Conservation (phyloP, 2,329 filamentous ascomycete genomes). For the Colletotrichum shisoi region DNA sequence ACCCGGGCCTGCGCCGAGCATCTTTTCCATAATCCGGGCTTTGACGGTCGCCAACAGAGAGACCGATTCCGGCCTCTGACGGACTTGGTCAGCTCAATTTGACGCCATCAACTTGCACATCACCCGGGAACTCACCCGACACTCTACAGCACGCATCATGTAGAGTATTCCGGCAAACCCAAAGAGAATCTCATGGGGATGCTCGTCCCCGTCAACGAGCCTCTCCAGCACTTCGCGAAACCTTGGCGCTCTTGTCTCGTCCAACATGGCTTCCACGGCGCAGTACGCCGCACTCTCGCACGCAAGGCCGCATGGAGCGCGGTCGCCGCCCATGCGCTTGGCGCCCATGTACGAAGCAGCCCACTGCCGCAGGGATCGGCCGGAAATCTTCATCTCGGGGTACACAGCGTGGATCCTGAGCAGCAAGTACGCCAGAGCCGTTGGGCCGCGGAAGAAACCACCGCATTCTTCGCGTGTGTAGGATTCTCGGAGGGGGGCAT, state of each 20-base stretch:
- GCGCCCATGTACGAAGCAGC: slow-evolving; percentile 57
- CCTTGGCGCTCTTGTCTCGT: slow-evolving; percentile 50
- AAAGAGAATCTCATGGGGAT: slow-evolving; percentile 68
- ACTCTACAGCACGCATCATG: slow-evolving; percentile 68
- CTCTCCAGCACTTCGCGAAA: slow-evolving; percentile 41
- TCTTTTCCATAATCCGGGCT: slow-evolving; percentile 16
- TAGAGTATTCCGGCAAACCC: slow-evolving; percentile 74
- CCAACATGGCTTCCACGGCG: slow-evolving; percentile 55
- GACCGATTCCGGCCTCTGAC: slow-evolving; percentile 60
- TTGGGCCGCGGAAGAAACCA: slow-evolving; percentile 63
- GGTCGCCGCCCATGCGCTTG: slow-evolving; percentile 49
- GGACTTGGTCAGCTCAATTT: slow-evolving; percentile 59
- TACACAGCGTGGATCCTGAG: slow-evolving; percentile 56
- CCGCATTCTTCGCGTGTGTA: slow-evolving; percentile 50
- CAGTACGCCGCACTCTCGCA: slow-evolving; percentile 58
- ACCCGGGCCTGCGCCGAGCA: slow-evolving; percentile 46
- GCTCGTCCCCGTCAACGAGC: slow-evolving; percentile 48
- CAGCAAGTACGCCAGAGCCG: slow-evolving; percentile 63
- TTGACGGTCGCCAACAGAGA: slow-evolving; percentile 54
- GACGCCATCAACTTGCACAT: slow-evolving; percentile 50
- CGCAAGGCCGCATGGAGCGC: slow-evolving; percentile 57
- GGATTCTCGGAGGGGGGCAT: slow-evolving; percentile 48
- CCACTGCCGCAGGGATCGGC: slow-evolving; percentile 55
- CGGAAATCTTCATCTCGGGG: slow-evolving; percentile 54
- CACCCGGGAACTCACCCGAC: slow-evolving; percentile 61